Evolutionary conservation across 176 grass and related monocot species (phyloP), one percentile per base, ranked within the genome.

Genomic region (Cenchrus americanus): DNA sequence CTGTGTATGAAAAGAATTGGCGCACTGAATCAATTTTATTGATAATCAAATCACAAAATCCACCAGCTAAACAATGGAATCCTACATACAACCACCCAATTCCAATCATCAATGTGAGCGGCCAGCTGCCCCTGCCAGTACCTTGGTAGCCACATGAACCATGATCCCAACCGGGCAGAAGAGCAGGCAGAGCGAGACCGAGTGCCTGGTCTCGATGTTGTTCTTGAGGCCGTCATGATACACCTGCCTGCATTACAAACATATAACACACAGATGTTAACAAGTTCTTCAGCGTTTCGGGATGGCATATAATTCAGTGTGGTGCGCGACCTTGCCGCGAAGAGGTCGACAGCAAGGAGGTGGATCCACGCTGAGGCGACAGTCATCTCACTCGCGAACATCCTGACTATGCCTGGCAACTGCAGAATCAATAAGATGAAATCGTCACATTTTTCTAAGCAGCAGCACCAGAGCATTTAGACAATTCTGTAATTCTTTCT

Each of bases 281-380:
- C 24, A 32, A 44, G 2, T 50, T 7, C 11, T 10, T 24, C 73
- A 37, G 7, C 11, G 19, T 14, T 14, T 15, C 13, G 2, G 9
- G 8, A 19, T 18, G 12, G 2, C 61, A 30, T 15, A 6, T 30
- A 50, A 15, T 13, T 43, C 30, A 17, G 55, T 62, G 22, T 8
- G 2, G 34, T 44, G 80, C 53, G 82, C 17, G 1, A 94, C 97
- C 93, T 94, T 26, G 97, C 97, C 0, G 97, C 93, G 15, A 92
- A 96, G 58, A 99, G 88, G 81, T 99, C 93, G 54, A 99, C 91
- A 22, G 93, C 97, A 9, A 99, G 92, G n/a, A 96, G 89, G 86
- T 99, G 97, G 79, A 99, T 96, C 97, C 97, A 99, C 5, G 93
- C 97, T 9, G 97, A 99, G 79, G 93, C 91, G 5, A 96, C 83